phyloP scores from a whole-genome alignment of 371 early-diverging fungal species.

The Umbelopsis sp. region DNA sequence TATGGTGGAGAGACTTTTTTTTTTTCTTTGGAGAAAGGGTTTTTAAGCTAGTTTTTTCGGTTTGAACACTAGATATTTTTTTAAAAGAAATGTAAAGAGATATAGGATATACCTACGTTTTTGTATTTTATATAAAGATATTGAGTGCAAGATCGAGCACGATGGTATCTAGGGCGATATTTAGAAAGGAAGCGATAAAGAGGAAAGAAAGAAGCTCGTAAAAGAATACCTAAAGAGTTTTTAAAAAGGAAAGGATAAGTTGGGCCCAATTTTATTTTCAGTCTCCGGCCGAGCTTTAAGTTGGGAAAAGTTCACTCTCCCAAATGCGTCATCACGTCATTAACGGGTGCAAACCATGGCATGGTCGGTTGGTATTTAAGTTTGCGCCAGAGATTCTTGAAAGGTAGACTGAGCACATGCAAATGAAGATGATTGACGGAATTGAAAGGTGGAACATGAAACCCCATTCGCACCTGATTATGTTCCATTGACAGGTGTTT shows the following conservation, averaged over 20 bases:
- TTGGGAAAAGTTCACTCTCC: background rate
- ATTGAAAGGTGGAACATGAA: slow-evolving; percentile 72
- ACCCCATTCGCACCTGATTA: slow-evolving; percentile 49
- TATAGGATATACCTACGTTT: slow-evolving; percentile 21
- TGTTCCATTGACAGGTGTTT: slow-evolving; percentile 30
- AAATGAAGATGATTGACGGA: slow-evolving; percentile 64
- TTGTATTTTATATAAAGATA: background rate
- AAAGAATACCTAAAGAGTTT: slow-evolving; percentile 14
- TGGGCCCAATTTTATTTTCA: slow-evolving; percentile 14
- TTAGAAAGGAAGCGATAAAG: slow-evolving; percentile 19
- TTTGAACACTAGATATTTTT: too few species aligned
- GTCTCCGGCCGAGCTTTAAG: slow-evolving; percentile 9
- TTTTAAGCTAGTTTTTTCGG: too few species aligned
- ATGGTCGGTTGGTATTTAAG: slow-evolving; percentile 31
- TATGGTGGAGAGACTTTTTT: too few species aligned
- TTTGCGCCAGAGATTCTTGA: slow-evolving; percentile 34
- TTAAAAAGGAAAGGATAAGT: slow-evolving; percentile 19
- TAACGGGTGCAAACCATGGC: slow-evolving; percentile 38
- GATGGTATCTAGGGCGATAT: background rate
- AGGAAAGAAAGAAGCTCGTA: slow-evolving; percentile 19
- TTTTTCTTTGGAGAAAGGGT: too few species aligned
- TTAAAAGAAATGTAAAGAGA: too few species aligned
- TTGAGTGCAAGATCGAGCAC: slow-evolving; percentile 3
- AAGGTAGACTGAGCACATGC: slow-evolving; percentile 62
- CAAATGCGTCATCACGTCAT: slow-evolving; percentile 17